Conservation (phyloP, 2,329 filamentous ascomycete genomes). For the Cercospora brassicicola region DNA sequence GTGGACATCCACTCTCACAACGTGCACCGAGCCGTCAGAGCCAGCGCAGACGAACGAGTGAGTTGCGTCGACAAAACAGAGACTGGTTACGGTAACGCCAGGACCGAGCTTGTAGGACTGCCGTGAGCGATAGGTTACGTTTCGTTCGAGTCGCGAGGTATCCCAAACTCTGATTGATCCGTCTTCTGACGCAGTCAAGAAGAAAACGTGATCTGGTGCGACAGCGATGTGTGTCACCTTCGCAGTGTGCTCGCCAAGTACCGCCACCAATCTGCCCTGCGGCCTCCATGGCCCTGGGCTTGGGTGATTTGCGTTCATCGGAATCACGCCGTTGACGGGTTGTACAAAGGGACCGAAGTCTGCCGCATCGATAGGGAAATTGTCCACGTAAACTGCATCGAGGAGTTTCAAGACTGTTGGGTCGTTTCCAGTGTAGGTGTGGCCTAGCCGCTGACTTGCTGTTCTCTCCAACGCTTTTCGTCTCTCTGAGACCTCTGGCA, state of each 20-base stretch:
- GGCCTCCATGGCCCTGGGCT: conserved; percentile 73
- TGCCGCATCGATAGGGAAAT: conserved; percentile 60
- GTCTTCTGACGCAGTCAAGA: conserved; percentile 90
- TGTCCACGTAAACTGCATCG: conserved; percentile 76
- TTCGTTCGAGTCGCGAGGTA: conserved; percentile 81
- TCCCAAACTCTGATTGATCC: conserved; percentile 93
- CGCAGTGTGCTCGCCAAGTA: conserved; percentile 82
- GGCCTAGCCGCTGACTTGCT: conserved; percentile 42
- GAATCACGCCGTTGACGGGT: conserved; percentile 53
- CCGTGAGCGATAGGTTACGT: conserved; percentile 75
- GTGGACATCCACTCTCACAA: conserved; percentile 75
- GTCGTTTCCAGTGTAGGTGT: conserved; percentile 81
- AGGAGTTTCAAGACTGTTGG: conserved; percentile 64
- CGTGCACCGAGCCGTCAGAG: conserved; percentile 84
- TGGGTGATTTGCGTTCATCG: conserved; percentile 43
- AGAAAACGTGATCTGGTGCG: conserved; percentile 89
- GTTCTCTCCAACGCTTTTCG: conserved; percentile 21
- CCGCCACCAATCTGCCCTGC: conserved; percentile 77
- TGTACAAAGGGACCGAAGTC: conserved; percentile 79
- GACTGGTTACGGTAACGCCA: conserved; percentile 70
- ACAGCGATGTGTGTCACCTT: conserved; percentile 78
- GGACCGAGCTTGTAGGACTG: conserved; percentile 77
- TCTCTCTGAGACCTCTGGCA: conserved; percentile 33
- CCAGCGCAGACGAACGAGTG: conserved; percentile 91
- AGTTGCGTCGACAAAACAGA: conserved; percentile 91